These are phyloP conservation scores for Strobilomyces echinocephalus DNA, from an alignment of 768 basidiomycete species.

Conservation along the genomic window DNA sequence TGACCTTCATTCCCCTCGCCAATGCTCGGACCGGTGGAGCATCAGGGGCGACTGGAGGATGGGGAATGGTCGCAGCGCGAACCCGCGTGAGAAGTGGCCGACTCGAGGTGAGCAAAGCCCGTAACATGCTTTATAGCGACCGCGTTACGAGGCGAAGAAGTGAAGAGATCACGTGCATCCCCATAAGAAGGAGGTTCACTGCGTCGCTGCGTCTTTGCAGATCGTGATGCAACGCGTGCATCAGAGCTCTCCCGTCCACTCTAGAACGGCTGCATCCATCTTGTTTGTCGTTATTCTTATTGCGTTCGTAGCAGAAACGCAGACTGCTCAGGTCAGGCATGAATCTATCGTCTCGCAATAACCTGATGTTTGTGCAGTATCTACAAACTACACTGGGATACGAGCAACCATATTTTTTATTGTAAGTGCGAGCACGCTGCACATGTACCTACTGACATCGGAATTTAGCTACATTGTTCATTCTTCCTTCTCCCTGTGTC, in stretches of 20 bases:
- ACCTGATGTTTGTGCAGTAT: conserved; percentile 45
- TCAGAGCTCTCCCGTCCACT: neutral
- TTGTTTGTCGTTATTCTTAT: conserved; percentile 59
- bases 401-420: conserved; percentile 84
- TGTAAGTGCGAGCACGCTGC: conserved; percentile 45
- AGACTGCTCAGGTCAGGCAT: conserved; percentile 63
- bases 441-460: neutral
- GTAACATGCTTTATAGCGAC: conserved; percentile 35
- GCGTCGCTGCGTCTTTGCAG: no score
- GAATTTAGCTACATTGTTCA: conserved; percentile 77
- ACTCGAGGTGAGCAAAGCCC: conserved; percentile 59
- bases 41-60: conserved; percentile 15
- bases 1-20: conserved; percentile 91
- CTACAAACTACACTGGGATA: conserved; percentile 74
- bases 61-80: conserved; percentile 35
- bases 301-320: conserved; percentile 73
- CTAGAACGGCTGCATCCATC: conserved; percentile 42
- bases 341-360: neutral
- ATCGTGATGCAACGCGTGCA: conserved; percentile 4
- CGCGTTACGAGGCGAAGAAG: neutral
- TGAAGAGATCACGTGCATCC: conserved; percentile 9
- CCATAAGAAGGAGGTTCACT: no score
- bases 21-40: conserved; percentile 31
- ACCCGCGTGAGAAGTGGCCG: conserved; percentile 57
- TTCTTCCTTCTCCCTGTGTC: conserved; percentile 69